A percentile compares a stretch with the other conserved stretches of the same genome.
phyloP scores from a whole-genome alignment of 108 stramenopile genomes.

The Discostella stelligeroides region DNA sequence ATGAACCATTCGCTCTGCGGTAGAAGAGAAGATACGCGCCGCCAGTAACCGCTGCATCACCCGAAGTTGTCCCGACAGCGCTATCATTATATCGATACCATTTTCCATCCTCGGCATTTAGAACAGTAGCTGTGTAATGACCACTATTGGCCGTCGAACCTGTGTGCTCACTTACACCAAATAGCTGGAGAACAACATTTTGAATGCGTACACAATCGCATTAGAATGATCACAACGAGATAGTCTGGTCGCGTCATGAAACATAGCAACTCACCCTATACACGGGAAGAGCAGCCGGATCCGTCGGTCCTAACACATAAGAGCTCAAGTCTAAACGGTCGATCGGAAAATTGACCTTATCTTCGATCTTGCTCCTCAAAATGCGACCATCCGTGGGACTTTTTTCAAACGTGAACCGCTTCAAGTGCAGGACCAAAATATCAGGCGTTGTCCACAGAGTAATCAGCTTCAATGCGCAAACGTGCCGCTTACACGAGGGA shows the following conservation, averaged over 20 bases:
- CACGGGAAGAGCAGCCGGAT: slow-evolving; percentile 75
- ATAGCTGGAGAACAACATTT: slow-evolving; percentile 34
- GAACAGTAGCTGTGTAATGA: slow-evolving; percentile 87
- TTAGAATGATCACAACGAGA: neutral
- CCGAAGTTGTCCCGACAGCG: slow-evolving; percentile 73
- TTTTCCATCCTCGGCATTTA: slow-evolving; percentile 74
- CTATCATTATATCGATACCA: slow-evolving; percentile 87
- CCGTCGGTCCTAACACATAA: slow-evolving; percentile 72
- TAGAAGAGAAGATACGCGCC: slow-evolving; percentile 86
- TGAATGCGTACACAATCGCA: neutral
- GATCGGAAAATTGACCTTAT: slow-evolving; percentile 74
- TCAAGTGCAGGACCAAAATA: slow-evolving; percentile 78
- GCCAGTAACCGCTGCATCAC: slow-evolving; percentile 77
- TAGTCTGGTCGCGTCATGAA: neutral
- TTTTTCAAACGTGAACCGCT: slow-evolving; percentile 80
- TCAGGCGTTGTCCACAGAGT: slow-evolving; percentile 85
- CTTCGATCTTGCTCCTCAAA: slow-evolving; percentile 76
- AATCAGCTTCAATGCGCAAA: slow-evolving; percentile 83
- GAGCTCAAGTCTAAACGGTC: slow-evolving; percentile 67
- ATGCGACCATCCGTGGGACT: slow-evolving; percentile 60
- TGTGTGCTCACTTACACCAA: slow-evolving; percentile 82
- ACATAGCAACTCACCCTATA: slow-evolving; percentile 56
- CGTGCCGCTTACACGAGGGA: slow-evolving; percentile 76
- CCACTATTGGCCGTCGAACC: slow-evolving; percentile 82
- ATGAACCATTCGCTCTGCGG: slow-evolving; percentile 61